Percentiles rank a stretch among this genome's conserved stretches.
Evolutionary conservation across 176 grass and related monocot genomes (phyloP).

Genomic region (Avena insularis): DNA sequence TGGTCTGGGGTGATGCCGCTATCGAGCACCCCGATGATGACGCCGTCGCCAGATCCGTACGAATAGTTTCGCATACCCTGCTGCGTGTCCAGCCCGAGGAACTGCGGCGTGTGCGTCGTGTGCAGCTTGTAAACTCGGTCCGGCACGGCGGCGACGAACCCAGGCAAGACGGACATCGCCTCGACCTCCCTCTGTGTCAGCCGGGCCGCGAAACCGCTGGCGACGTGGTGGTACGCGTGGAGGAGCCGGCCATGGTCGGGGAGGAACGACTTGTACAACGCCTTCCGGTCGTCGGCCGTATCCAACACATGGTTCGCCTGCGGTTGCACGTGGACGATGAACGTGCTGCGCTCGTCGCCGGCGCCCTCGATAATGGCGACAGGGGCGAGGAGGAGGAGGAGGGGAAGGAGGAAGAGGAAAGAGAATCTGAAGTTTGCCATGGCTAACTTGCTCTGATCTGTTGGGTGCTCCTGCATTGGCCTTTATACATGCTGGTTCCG

Average conservation of each 20-base stretch:
- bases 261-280: slow-evolving; percentile 42
- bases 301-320: neutral
- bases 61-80: neutral
- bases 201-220: slow-evolving; percentile 2
- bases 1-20: neutral
- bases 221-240: slow-evolving; percentile 26
- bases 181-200: neutral
- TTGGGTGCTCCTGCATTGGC: neutral
- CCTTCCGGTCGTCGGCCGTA: slow-evolving; percentile 4
- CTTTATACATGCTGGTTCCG: neutral
- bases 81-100: neutral
- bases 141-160: neutral
- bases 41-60: neutral
- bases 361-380: neutral
- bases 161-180: neutral
- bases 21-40: neutral
- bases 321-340: slow-evolving; percentile 43
- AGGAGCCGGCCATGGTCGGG: slow-evolving; percentile 3
- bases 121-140: neutral
- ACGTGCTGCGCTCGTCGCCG: neutral
- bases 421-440: neutral
- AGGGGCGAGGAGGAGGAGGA: neutral
- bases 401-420: neutral
- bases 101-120: neutral
- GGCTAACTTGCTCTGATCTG: neutral